Conservation (phyloP, 2,329 filamentous ascomycete genomes). For the Ustulina deusta region DNA sequence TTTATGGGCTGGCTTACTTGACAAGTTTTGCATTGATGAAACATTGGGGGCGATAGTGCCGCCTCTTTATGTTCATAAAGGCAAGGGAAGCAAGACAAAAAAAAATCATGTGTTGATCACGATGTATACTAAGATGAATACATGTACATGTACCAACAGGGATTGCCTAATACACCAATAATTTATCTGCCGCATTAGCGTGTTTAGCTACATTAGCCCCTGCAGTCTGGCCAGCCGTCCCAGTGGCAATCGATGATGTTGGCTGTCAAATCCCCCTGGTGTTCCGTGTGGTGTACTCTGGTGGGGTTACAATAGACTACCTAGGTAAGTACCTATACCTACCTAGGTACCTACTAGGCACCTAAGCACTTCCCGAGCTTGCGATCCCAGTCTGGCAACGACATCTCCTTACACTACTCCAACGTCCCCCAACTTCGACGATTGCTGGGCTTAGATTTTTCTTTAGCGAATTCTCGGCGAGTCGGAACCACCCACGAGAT, state of each 20-base stretch:
- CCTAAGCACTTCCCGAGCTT: not conserved
- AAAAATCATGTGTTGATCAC: slow-evolving; percentile 1
- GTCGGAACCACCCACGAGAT: slow-evolving; percentile 30
- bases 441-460: slow-evolving; percentile 11
- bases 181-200: slow-evolving; percentile 33
- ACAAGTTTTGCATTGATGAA: not conserved
- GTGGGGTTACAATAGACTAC: not conserved
- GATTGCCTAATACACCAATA: slow-evolving; percentile 1
- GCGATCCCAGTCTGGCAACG: slow-evolving; percentile 16
- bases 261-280: not conserved
- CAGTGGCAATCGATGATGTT: slow-evolving; percentile 14
- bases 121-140: not conserved
- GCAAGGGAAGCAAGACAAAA: not conserved
- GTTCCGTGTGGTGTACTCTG: not conserved
- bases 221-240: slow-evolving; percentile 11
- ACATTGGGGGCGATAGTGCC: too few relatives aligned
- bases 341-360: not conserved
- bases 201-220: slow-evolving; percentile 10
- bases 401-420: not conserved
- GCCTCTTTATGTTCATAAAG: not conserved
- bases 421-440: slow-evolving; percentile 12
- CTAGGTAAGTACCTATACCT: not conserved
- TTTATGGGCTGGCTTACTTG: not conserved
- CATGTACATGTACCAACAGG: not conserved
- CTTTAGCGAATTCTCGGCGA: slow-evolving; percentile 30